Base-by-base conservation (phyloP, 1,284 basidiomycete genomes). In the Hymenochaete sp. region DNA sequence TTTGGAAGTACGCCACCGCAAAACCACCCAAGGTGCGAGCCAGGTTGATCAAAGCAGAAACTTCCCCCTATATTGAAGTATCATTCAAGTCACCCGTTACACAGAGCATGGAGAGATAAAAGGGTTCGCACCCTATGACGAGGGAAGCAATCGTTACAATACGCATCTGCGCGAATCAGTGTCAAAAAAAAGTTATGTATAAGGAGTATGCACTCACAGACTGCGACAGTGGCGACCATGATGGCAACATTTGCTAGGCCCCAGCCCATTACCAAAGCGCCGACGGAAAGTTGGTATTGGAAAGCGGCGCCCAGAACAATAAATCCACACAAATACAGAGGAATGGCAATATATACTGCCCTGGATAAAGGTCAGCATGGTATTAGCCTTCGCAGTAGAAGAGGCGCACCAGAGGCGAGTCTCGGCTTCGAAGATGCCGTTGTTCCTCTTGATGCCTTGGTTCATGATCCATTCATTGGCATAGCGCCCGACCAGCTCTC, bases 381-480 rank as follows among this genome's bases (percentile, higher is more conserved):
- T 40, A 16, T 11, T 24, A 22, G 6, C 11, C 26, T 14, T 31
- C 13, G 3, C 37, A 31, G n/a, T 9, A 13, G 45, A 26, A 10
- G 5, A 21, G 13, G 59, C 69, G 22, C 49, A 78, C 82, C 82
- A 82, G 6, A 83, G 63, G 31, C 82, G 77, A 53, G 62, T 71
- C 57, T 85, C 82, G 3, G 83, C 78, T 54, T 79, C 73, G 60
- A 85, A 85, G 26, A 86, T 75, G 52, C 82, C 82, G 0, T 68
- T 65, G 57, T 82, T 80, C 14, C 74, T 63, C 38, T 68, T 64
- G 53, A 82, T 74, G 42, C 65, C 70, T n/a, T 59, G 36, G 50
- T 71, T 72, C 68, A 77, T 75, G 35, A 83, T 72, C 67, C 70
- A 77, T 49, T 86, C 82, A 53, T 85, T 84, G 49, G 70, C 56